Base-by-base conservation (phyloP, 1,139 yeast genomes). In the Scheffersomyces illinoinensis region DNA sequence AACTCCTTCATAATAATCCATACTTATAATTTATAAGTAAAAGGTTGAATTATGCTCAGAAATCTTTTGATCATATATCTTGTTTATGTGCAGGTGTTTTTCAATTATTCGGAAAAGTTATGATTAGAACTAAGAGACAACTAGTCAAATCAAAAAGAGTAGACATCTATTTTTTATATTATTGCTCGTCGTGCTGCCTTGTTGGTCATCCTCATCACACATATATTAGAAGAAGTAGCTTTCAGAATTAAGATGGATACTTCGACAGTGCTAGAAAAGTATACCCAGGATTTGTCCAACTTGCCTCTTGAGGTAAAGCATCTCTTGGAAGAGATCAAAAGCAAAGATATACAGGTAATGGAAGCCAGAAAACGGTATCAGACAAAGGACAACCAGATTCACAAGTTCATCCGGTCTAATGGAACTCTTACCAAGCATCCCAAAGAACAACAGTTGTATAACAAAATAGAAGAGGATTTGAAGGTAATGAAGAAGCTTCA, bases 241-340 rank as follows among this genome's bases (percentile, higher is more conserved):
- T 33, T 33, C 10, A 33, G 14, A 33, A 33, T 3, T 33, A 51
- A 18, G 47, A 81, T 81, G 84, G 85, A 81, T 68, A 80, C 84
- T n/a, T 75, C 83, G 5, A 73, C 83, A 0, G 84, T 81, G n/a
- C 73, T 81, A 33, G 84, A 80, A 60, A 79, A 81, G 66, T 80
- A 80, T 63, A 79, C 84, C 3, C 84, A 79, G 68, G 84, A 80
- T 64, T 71, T 95, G 57, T 86, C 95, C 33, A 95, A 93, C 69
- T 81, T 95, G 52, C 98, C 98, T n/a, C 86, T 92, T 12, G 99
- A 95, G 73, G 84, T 95, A 55, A 88, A 88, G 58, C 92, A 90
- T 68, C 77, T 92, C 52, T 77, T 95, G 57, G 92, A 91, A 57
- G 98, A 95, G 72, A 82, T 95, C 56, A 84, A 89, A 57, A 84